Percentiles rank a stretch among this genome's conserved stretches.
phyloP scores from a whole-genome alignment of 73 alveolate genomes.

The Stentor roeselii region DNA sequence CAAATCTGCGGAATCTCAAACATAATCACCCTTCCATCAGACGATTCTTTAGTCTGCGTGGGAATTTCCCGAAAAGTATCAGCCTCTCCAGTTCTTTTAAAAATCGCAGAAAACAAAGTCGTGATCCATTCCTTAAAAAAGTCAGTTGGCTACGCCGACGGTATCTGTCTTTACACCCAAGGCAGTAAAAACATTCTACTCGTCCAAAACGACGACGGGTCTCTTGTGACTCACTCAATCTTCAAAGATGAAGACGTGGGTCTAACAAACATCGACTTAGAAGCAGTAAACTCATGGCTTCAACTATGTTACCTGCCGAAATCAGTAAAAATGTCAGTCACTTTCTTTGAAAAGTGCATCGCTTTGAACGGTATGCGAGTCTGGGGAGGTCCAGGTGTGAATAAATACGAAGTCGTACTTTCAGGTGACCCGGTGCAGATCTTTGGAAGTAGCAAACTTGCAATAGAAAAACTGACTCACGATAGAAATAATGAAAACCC shows the following conservation, averaged over 20 bases:
- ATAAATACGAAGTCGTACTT: background rate
- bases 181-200: background rate
- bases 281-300: conserved; percentile 1
- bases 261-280: background rate
- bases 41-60: conserved; percentile 2
- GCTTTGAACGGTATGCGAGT: conserved; percentile 16
- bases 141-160: conserved; percentile 3
- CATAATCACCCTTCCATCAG: background rate
- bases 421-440: conserved; percentile 14
- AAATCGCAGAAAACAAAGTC: background rate
- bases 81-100: background rate
- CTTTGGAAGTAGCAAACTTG: conserved; percentile 12
- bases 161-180: conserved; percentile 4
- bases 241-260: background rate
- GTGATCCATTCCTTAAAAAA: background rate
- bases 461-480: conserved; percentile 1
- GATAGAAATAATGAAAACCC: conserved; percentile 6
- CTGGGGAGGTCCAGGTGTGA: conserved; percentile 21
- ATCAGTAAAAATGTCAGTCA: conserved; percentile 42
- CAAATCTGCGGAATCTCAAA: background rate
- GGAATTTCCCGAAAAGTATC: background rate
- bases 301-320: conserved; percentile 31
- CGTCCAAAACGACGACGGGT: conserved; percentile 4
- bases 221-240: background rate
- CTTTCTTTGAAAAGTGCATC: conserved; percentile 41